Conservation (phyloP, 2,329 filamentous ascomycete species). For the Diaporthe ampelina region DNA sequence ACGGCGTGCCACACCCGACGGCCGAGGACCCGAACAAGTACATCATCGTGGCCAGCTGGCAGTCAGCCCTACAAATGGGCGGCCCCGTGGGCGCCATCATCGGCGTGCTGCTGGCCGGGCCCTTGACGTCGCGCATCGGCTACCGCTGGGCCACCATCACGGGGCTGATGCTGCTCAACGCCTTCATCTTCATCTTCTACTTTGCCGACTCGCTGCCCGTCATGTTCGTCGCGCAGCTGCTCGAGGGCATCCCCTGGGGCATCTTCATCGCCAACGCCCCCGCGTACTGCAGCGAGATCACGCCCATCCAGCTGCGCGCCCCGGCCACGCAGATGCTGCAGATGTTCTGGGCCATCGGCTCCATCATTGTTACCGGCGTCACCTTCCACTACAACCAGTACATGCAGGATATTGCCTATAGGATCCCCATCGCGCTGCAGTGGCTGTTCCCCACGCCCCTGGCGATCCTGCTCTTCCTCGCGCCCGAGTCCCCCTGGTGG, state of each 20-base stretch:
- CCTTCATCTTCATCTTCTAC: constrained; percentile 67
- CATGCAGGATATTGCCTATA: constrained; percentile 54
- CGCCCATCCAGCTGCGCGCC: constrained; percentile 69
- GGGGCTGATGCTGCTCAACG: constrained; percentile 70
- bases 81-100: constrained; percentile 72
- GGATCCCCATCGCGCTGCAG: constrained; percentile 68
- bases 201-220: constrained; percentile 59
- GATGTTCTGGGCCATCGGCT: constrained; percentile 76
- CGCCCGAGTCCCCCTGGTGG: constrained; percentile 69
- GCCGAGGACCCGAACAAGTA: constrained; percentile 40
- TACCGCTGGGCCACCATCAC: constrained; percentile 72
- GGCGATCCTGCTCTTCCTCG: constrained; percentile 63
- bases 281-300: constrained; percentile 73
- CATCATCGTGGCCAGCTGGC: constrained; percentile 68
- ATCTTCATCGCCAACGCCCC: constrained; percentile 76
- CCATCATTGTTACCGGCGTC: constrained; percentile 71
- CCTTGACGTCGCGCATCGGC: constrained; percentile 70
- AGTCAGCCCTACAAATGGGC: constrained; percentile 67
- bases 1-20: constrained; percentile 55
- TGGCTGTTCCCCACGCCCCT: constrained; percentile 72
- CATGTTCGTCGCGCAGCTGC: constrained; percentile 67
- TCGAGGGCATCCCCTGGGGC: constrained; percentile 75
- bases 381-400: constrained; percentile 66
- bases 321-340: constrained; percentile 74
- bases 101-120: constrained; percentile 71